phyloP scores from a whole-genome alignment of 805 yeast genomes.

The Suhomyces sp. region DNA sequence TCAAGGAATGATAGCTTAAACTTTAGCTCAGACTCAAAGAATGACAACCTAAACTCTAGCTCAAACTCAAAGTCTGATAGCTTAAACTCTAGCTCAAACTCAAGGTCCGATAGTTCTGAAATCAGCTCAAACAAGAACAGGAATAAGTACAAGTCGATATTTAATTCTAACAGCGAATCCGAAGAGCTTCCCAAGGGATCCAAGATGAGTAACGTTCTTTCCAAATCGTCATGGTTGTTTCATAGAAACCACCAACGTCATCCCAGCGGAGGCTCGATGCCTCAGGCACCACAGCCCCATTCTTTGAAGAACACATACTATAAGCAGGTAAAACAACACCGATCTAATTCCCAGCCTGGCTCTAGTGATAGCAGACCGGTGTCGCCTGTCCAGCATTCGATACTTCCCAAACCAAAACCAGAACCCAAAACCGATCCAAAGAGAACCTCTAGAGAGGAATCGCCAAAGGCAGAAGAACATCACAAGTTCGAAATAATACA shows the following conservation, averaged over 20 bases:
- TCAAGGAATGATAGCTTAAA: too few relatives aligned
- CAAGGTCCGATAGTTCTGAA: slow-evolving; percentile 1
- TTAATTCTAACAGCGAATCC: background rate
- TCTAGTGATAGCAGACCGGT: slow-evolving; percentile 19
- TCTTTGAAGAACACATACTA: slow-evolving; percentile 29
- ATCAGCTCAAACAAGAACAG: background rate
- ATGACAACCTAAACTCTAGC: background rate
- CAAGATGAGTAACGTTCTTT: slow-evolving; percentile 22
- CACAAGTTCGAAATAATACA: background rate
- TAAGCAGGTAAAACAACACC: slow-evolving; percentile 29
- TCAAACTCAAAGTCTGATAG: too few relatives aligned
- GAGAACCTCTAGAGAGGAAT: background rate
- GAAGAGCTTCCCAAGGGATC: slow-evolving; percentile 2
- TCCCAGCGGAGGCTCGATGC: slow-evolving; percentile 2
- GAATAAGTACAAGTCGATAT: background rate
- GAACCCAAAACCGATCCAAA: background rate
- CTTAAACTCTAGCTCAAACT: background rate
- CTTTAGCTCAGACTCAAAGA: too few relatives aligned
- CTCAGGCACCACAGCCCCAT: slow-evolving; percentile 9
- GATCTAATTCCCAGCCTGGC: slow-evolving; percentile 23
- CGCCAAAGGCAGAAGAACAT: background rate
- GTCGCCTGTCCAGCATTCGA: slow-evolving; percentile 15
- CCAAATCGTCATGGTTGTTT: slow-evolving; percentile 27
- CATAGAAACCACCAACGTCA: slow-evolving; percentile 19
- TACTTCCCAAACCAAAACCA: background rate